Conservation (phyloP, 805 yeast genomes). For the Candida corydali region DNA sequence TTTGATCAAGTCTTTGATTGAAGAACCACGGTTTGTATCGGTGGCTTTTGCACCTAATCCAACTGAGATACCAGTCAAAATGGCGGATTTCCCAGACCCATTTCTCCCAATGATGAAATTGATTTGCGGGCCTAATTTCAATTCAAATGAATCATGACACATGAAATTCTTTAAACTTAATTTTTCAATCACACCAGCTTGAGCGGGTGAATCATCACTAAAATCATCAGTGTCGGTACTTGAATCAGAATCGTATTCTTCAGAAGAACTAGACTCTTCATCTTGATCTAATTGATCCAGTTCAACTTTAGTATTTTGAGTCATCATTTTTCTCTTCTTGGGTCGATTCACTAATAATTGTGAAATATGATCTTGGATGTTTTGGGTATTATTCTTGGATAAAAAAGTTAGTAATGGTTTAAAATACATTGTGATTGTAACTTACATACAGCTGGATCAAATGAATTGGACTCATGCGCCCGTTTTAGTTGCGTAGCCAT, state of each 20-base stretch:
- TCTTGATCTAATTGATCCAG: slow-evolving; percentile 1
- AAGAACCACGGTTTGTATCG: slow-evolving; percentile 79
- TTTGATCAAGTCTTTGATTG: slow-evolving; percentile 65
- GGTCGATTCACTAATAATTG: not conserved
- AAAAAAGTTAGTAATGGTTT: not conserved
- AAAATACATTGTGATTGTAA: not conserved
- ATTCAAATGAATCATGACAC: slow-evolving; percentile 82
- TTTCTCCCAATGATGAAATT: slow-evolving; percentile 87
- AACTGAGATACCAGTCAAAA: slow-evolving; percentile 80
- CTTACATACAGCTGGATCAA: slow-evolving; percentile 4
- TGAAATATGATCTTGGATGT: slow-evolving; percentile 5
- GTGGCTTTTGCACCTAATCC: slow-evolving; percentile 87
- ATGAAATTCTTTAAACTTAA: slow-evolving; percentile 71
- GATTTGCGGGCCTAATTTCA: slow-evolving; percentile 72
- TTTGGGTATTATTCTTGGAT: not conserved
- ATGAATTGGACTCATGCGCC: not conserved
- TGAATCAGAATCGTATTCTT: slow-evolving; percentile 7
- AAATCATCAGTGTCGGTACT: slow-evolving; percentile 6
- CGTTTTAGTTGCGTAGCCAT: slow-evolving; percentile 5
- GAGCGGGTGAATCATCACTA: slow-evolving; percentile 20
- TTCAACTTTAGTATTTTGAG: not conserved
- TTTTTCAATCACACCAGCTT: slow-evolving; percentile 66
- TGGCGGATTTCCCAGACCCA: slow-evolving; percentile 89
- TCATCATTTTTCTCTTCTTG: slow-evolving; percentile 6
- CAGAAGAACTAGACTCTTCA: too few species aligned